Evolutionary conservation across 2,329 filamentous ascomycete species (phyloP), one percentile per base, ranked within the genome.

Genomic region (Penicillium glabrum): DNA sequence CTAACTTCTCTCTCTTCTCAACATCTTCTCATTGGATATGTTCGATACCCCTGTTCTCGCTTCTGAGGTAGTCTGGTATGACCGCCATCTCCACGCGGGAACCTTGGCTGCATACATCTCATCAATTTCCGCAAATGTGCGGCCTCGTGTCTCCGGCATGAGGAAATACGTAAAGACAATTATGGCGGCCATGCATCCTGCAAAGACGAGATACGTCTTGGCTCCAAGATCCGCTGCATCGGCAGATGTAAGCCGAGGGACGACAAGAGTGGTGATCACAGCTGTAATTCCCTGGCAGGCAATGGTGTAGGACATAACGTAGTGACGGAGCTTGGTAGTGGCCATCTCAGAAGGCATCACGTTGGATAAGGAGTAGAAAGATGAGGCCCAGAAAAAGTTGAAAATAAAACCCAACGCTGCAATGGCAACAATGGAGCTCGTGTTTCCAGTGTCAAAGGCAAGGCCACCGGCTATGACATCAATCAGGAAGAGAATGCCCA

Each of bases 261-360:
- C 71, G 3, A 67, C 73, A 14, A 75, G 68, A 4, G 73, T 75
- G n/a, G 73, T 75, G 37, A 75, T 72, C 14, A 75, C 71, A 2
- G 73, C 72, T 6, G 72, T 76, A 13, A 67, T 68, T 46, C 72
- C 72, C 14, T 68, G 66, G 47, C 72, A 75, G 3, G 69, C 69
- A 37, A 74, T 63, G 2, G 73, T 70, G 46, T 71, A 75, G 9
- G 72, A 68, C 70, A 75, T 71, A 29, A 72, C 75, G 41, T 70
- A 68, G 56, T 75, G 69, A 41, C 72, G 71, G n/a, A 75, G 66
- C 46, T 69, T 70, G 31, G 69, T 69, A 8, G 71, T 73, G 10
- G 72, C 68, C 50, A 75, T 73, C 55, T 75, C 72, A 3, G 72
- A 67, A 4, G 72, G 71, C 66, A 74, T 70, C 43, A 72, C 46